Base-by-base conservation (phyloP, 805 yeast species). In the Zygosaccharomyces siamensis region DNA sequence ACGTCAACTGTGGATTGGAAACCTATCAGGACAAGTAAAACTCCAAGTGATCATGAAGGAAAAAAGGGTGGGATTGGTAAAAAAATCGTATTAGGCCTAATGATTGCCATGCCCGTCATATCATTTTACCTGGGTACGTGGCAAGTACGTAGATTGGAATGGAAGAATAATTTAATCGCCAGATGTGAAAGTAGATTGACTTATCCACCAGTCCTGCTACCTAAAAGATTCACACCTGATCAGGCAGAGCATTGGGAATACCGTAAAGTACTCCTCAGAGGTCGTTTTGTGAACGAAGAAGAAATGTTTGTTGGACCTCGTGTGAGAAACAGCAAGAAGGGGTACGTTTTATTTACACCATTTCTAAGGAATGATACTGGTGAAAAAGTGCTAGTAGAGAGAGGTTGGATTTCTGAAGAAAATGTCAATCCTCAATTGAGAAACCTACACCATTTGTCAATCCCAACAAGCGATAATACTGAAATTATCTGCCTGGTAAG, bases 291-390 rank as follows among this genome's bases (percentile, higher is more conserved):
- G 56, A 90, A 93, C 60, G 79, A 81, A 11, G 81, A 89, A 61
- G 99, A 93, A 65, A 80, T 89, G 70, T 85, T 87, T 60, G 88
- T 93, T 45, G 98, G 98, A 0, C 98, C 99, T 5, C 76, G 97
- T 54, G 73, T 85, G 43, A 75, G 76, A 55, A 82, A 88, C 52
- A 88, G 83, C 39, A 71, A 73, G 54, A 77, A 81, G 48, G 99
- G 99, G 1, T 93, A 87, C 65, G 69, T 79, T 21, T 75, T 92
- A 5, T 80, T 86, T 27, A 84, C 95, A 5, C 98, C 99, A 10
- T 80, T 93, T 59, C 76, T 80, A 21, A 79, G 95, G 51, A 71
- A 79, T 3, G 81, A 79, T 52, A 64, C 68, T 11, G 70, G 68
- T 1, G 78, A 83, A 42, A 90, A 86, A 46, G 72, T 93, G 14